Evolutionary conservation across 768 basidiomycete genomes (phyloP).

Genomic region (Suillus spraguei): DNA sequence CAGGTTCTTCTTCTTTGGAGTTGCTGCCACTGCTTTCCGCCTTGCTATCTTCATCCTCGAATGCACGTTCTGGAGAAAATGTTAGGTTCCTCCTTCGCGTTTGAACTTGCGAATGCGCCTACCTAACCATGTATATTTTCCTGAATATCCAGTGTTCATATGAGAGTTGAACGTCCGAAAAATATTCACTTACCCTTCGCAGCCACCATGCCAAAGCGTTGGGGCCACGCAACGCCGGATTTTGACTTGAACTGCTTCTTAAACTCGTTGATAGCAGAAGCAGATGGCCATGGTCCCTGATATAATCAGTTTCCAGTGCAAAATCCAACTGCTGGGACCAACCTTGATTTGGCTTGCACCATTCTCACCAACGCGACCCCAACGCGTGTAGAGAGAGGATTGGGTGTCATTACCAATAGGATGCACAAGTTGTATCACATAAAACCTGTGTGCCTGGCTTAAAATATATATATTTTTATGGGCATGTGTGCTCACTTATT

Average conservation of each 20-base stretch:
- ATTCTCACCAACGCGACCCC: slow-evolving; percentile 64
- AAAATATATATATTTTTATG: too few relatives aligned
- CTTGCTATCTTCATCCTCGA: slow-evolving; percentile 49
- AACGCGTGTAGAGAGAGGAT: slow-evolving; percentile 51
- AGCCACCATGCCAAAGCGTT: slow-evolving; percentile 50
- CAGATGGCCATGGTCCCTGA: slow-evolving; percentile 50
- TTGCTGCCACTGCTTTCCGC: slow-evolving; percentile 27
- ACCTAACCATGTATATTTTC: slow-evolving; percentile 67
- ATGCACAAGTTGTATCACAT: slow-evolving; percentile 60
- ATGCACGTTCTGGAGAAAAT: slow-evolving; percentile 46
- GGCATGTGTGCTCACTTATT: slow-evolving; percentile 52
- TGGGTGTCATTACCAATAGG: slow-evolving; percentile 40
- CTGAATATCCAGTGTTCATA: slow-evolving; percentile 30
- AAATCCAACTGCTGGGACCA: background rate
- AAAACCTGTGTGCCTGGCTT: slow-evolving; percentile 45
- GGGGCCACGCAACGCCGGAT: slow-evolving; percentile 51
- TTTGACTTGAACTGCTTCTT: slow-evolving; percentile 64
- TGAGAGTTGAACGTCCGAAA: background rate
- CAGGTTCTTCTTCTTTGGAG: slow-evolving; percentile 33
- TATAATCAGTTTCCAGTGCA: slow-evolving; percentile 1
- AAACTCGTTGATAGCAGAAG: slow-evolving; percentile 49
- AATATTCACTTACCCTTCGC: slow-evolving; percentile 43
- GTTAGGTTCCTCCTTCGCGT: background rate
- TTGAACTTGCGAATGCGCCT: slow-evolving; percentile 11
- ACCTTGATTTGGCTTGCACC: slow-evolving; percentile 55